phyloP scores from a whole-genome alignment of 176 grass and related monocot genomes.

The Phoenix roebelenii region DNA sequence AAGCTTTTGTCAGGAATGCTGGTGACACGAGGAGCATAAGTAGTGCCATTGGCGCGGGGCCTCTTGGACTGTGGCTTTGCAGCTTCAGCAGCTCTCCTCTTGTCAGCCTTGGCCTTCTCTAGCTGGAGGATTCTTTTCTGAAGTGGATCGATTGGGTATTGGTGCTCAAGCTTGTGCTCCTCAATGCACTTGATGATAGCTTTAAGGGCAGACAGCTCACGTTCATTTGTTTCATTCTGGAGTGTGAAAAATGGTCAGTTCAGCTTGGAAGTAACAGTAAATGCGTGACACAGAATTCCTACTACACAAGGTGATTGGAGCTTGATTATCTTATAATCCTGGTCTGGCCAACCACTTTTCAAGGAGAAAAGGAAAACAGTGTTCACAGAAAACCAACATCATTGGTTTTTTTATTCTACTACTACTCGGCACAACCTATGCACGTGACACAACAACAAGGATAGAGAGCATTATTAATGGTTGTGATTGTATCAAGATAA shows the following conservation, averaged over 20 bases:
- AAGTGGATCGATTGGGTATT: constrained; percentile 67
- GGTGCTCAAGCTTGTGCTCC: constrained; percentile 82
- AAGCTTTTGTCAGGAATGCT: constrained; percentile 66
- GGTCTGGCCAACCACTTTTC: background rate
- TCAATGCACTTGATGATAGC: constrained; percentile 77
- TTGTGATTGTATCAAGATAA: too few species aligned
- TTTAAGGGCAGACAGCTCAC: constrained; percentile 70
- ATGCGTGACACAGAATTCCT: too few species aligned
- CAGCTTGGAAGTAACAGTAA: background rate
- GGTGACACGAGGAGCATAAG: constrained; percentile 38
- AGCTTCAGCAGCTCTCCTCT: constrained; percentile 69
- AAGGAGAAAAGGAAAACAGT: constrained; percentile 2
- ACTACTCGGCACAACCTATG: too few species aligned
- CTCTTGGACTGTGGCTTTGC: constrained; percentile 84
- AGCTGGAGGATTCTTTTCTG: constrained; percentile 68
- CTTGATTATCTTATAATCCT: too few species aligned
- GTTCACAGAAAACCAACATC: too few species aligned
- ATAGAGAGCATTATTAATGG: too few species aligned
- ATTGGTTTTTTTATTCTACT: too few species aligned
- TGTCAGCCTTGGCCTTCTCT: constrained; percentile 97
- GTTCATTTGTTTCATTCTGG: constrained; percentile 82
- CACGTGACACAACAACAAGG: too few species aligned
- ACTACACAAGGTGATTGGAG: too few species aligned
- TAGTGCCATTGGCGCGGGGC: constrained; percentile 50
- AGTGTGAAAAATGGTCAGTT: constrained; percentile 3